A percentile compares a stretch with the other conserved stretches of the same genome.
Conservation (phyloP, 164 flowering plant genomes). For the Hamamelis virginiana region DNA sequence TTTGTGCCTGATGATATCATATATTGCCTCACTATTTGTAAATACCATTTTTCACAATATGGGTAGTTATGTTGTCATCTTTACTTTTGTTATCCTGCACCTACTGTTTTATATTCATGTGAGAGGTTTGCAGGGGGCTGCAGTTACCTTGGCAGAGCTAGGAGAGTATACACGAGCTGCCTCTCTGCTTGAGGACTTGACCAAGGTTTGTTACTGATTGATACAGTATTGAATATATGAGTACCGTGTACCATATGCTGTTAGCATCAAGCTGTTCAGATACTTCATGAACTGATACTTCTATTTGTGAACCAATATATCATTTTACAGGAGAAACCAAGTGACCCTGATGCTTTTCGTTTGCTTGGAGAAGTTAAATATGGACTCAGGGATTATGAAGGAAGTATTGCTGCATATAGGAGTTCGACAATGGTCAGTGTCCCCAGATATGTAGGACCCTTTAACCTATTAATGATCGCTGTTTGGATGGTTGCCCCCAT, state of each 20-base stretch:
- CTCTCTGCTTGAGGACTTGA: conserved; percentile 64
- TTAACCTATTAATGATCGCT: neutral
- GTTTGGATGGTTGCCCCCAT: neutral
- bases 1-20: neutral
- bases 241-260: neutral
- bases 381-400: conserved; percentile 82
- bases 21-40: neutral
- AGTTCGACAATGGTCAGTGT: conserved; percentile 55
- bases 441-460: neutral
- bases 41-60: no score
- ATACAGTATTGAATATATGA: neutral
- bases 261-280: neutral
- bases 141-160: conserved; percentile 74
- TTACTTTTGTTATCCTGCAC: neutral
- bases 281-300: neutral
- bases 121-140: conserved; percentile 64
- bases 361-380: conserved; percentile 90
- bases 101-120: neutral
- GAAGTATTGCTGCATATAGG: conserved; percentile 77
- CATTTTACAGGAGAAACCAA: conserved; percentile 57
- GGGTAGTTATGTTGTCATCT: neutral
- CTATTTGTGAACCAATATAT: conserved; percentile 2
- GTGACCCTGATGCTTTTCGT: conserved; percentile 77
- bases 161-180: conserved; percentile 71
- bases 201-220: conserved; percentile 46